Conservation (phyloP, 139 green algal species). For the Pleodorina starrii region DNA sequence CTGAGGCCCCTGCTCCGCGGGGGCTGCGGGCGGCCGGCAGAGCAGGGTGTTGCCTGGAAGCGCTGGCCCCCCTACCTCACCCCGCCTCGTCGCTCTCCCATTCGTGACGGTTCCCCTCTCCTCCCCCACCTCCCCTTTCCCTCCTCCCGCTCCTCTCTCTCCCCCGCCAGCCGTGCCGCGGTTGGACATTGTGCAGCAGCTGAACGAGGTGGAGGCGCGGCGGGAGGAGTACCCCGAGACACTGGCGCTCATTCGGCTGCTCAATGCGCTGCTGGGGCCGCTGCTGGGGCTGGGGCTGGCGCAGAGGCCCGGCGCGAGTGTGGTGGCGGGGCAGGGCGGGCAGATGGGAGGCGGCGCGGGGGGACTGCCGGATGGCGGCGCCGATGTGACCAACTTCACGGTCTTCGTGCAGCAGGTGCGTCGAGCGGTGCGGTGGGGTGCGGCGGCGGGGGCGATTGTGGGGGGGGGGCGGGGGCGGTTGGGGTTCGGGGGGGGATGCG, state of each 20-base stretch:
- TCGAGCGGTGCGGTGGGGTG: background rate
- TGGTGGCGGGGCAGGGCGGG: background rate
- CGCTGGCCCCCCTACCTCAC: too few relatives aligned
- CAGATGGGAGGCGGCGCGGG: background rate
- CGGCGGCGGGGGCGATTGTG: too few relatives aligned
- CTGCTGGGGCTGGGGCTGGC: background rate
- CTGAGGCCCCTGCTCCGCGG: too few relatives aligned
- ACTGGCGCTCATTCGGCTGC: conserved; percentile 75
- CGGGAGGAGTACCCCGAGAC: conserved; percentile 84
- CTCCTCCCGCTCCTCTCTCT: background rate
- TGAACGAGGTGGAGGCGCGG: conserved; percentile 83
- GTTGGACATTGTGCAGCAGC: conserved; percentile 71
- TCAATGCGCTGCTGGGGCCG: conserved; percentile 76
- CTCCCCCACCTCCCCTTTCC: background rate
- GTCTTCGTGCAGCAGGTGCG: conserved; percentile 67
- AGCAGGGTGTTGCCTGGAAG: too few relatives aligned
- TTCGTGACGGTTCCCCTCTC: background rate
- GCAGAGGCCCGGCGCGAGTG: background rate
- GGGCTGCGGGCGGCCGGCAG: too few relatives aligned
- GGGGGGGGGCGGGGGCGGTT: too few relatives aligned
- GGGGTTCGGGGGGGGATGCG: too few relatives aligned
- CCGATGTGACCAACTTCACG: conserved; percentile 69
- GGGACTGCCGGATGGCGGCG: conserved; percentile 64
- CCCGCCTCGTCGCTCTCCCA: background rate
- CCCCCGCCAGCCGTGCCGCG: conserved; percentile 44